Conservation (phyloP, 2,329 filamentous ascomycete genomes). For the Rugonectria rugulosa region DNA sequence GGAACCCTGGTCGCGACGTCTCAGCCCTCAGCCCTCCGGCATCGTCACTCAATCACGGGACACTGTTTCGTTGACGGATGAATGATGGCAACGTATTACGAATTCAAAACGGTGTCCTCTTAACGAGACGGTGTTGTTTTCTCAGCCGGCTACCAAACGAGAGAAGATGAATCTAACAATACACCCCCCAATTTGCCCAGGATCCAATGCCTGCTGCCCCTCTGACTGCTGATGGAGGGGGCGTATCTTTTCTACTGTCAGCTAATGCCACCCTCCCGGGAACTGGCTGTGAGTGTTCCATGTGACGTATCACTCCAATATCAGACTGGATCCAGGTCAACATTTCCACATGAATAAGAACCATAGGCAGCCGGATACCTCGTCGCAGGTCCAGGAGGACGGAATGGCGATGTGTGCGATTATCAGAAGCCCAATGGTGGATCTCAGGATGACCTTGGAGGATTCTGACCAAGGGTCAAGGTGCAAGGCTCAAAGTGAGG, state of each 20-base stretch:
- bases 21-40: constrained; percentile 30
- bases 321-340: constrained; percentile 20
- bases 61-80: constrained; percentile 28
- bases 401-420: constrained; percentile 34
- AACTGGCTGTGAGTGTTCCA: constrained; percentile 17
- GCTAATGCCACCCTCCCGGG: constrained; percentile 30
- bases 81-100: constrained; percentile 16
- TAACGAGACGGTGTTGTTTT: constrained; percentile 39
- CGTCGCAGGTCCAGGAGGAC: constrained; percentile 24
- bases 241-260: constrained; percentile 24
- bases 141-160: constrained; percentile 34
- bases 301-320: constrained; percentile 33
- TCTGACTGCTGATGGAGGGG: background rate
- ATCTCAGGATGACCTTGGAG: background rate
- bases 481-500: constrained; percentile 10
- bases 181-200: constrained; percentile 19
- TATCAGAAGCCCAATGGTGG: constrained; percentile 9
- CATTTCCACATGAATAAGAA: constrained; percentile 27
- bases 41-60: constrained; percentile 34
- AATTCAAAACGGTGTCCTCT: constrained; percentile 33
- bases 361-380: constrained; percentile 35
- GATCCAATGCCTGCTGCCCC: constrained; percentile 10
- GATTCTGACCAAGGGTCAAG: constrained; percentile 10
- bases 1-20: constrained; percentile 24
- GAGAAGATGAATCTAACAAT: constrained; percentile 32